Conservation (phyloP, 345 rosid species). For the Hypericum perforatum region DNA sequence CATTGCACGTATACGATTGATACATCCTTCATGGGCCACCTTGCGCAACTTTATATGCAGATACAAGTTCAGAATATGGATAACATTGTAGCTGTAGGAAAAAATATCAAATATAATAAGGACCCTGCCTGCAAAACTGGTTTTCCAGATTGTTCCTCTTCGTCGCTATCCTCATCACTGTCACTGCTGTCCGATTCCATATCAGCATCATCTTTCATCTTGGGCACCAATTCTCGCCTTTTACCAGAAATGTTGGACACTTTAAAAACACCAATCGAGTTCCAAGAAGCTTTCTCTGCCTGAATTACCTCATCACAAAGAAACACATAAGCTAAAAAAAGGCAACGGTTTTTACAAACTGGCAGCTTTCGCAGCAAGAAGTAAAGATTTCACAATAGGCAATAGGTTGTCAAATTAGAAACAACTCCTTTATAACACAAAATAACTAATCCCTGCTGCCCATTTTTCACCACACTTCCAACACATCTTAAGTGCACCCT, state of each 20-base stretch:
- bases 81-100: neutral
- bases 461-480: no score
- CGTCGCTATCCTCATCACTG: conserved; percentile 64
- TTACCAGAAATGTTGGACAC: conserved; percentile 70
- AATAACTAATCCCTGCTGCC: no score
- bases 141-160: conserved; percentile 38
- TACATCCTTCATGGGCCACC: conserved; percentile 76
- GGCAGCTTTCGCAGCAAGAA: no score
- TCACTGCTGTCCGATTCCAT: conserved; percentile 59
- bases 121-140: conserved; percentile 62
- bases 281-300: conserved; percentile 72
- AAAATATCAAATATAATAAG: conserved; percentile 3
- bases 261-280: conserved; percentile 76
- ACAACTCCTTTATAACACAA: no score
- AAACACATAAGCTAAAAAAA: neutral
- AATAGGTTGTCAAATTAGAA: no score
- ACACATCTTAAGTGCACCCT: no score
- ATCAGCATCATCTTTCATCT: conserved; percentile 33
- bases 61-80: conserved; percentile 8
- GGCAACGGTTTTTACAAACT: neutral
- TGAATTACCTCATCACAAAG: conserved; percentile 15
- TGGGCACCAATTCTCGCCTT: conserved; percentile 61
- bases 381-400: no score
- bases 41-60: conserved; percentile 48
- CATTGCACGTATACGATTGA: conserved; percentile 92